Evolutionary conservation across 805 yeast species (phyloP).

Genomic region (Yarrowia divulgata): DNA sequence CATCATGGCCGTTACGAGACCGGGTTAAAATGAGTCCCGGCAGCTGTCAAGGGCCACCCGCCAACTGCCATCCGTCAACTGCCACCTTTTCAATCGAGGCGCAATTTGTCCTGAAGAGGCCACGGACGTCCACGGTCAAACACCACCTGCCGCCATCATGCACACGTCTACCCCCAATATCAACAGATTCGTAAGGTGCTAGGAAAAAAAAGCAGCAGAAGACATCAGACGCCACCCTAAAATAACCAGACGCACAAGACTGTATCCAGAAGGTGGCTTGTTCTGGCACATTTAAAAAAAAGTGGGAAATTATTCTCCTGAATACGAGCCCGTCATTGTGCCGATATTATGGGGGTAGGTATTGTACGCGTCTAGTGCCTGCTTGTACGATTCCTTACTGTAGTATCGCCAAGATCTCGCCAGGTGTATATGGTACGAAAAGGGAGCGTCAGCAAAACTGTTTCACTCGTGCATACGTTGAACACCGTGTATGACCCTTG

Average conservation of each 20-base stretch:
- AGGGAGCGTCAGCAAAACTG: no score
- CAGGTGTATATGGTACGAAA: no score
- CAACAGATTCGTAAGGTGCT: neutral
- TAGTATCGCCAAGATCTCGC: no score
- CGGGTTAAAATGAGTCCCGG: neutral
- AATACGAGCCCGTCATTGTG: slow-evolving; percentile 13
- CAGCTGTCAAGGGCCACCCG: neutral
- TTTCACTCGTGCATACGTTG: no score
- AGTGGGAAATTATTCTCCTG: neutral
- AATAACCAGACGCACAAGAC: neutral
- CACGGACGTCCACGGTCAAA: neutral
- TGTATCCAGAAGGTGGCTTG: neutral
- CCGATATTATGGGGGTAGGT: neutral
- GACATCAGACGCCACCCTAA: no score
- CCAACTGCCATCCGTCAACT: no score
- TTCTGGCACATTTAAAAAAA: neutral
- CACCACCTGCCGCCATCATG: neutral
- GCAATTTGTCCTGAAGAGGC: no score
- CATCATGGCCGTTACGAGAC: slow-evolving; percentile 6
- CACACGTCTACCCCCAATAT: neutral
- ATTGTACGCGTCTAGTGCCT: no score
- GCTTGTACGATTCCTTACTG: no score
- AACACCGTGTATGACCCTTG: no score
- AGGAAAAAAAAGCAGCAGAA: neutral
- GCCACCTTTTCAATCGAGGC: no score